Base-by-base conservation (phyloP, 2,329 filamentous ascomycete genomes). In the Ophiosphaerella herpotricha region DNA sequence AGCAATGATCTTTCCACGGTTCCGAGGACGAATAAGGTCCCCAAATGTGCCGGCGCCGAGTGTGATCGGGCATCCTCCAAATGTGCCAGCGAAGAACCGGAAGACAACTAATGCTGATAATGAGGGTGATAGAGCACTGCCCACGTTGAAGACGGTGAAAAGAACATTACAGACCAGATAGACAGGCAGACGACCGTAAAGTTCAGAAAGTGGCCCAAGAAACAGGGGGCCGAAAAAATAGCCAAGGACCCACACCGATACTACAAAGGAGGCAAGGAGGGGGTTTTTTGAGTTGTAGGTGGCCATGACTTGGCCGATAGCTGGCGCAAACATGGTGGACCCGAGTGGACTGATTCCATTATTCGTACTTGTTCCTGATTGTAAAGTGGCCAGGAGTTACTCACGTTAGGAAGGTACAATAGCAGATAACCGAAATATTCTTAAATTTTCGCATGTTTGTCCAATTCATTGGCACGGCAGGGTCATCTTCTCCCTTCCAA, bases 381-480 rank as follows among this genome's bases (percentile, higher is more conserved):
- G 4, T 18, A 38, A 21, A 24, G 3, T 9, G 4, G 9, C 23
- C 11, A 29, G 26, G 11, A 29, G 26, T 11, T 29, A 33, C 39
- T 57, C 24, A 68, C 66, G 64, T 58, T 26, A 67, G 37, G 46
- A 70, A 68, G 2, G 64, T 66, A n/a, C 65, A 59, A 23, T 52
- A 52, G 12, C 61, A 63, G 11, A 70, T 50, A 5, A 67, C 47
- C 16, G 43, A 49, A 31, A 68, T 58, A 41, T 59, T 60, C 29
- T 50, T 53, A 58, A 63, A 65, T 48, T 65, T 65, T n/a, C 50
- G 56, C 37, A n/a, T 31, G 12, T 43, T 57, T 2, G 78, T 62
- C 82, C 83, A 87, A 65, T 87, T 87, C 52, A 78, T 70, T 0
- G 85, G 83, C 45, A 85, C 83, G 21, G 74, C 66, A 1, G 78